Conservation (phyloP, 352 stramenopile species). For the Globisporangium orthogonon region DNA sequence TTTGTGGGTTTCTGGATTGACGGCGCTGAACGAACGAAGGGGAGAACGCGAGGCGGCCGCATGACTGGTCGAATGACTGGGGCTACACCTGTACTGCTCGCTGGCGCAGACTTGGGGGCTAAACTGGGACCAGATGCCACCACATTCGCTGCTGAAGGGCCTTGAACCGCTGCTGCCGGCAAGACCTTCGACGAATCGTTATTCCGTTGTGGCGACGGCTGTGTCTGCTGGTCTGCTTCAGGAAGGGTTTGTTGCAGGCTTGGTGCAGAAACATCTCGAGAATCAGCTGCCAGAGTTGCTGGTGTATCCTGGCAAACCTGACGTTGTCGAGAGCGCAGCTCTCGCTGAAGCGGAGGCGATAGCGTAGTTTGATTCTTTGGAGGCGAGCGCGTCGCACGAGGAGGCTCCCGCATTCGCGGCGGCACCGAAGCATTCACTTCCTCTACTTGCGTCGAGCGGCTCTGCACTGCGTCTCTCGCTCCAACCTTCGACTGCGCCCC, state of each 20-base stretch:
- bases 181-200: background rate
- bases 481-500: background rate
- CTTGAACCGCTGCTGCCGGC: background rate
- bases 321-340: background rate
- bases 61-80: background rate
- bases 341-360: background rate
- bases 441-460: background rate
- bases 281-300: background rate
- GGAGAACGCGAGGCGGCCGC: slow-evolving; percentile 7
- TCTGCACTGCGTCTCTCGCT: background rate
- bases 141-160: background rate
- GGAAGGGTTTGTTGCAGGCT: background rate
- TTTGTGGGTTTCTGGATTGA: background rate
- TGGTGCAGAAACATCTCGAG: background rate
- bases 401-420: background rate
- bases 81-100: background rate
- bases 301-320: background rate
- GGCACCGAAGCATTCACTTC: background rate
- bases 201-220: background rate
- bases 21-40: background rate
- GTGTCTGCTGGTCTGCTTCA: background rate
- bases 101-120: background rate
- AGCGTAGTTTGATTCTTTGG: background rate
- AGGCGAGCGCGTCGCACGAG: background rate
- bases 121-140: background rate